Base-by-base conservation (phyloP, 2,329 filamentous ascomycete species). In the Ilyonectria mors-panacis region DNA sequence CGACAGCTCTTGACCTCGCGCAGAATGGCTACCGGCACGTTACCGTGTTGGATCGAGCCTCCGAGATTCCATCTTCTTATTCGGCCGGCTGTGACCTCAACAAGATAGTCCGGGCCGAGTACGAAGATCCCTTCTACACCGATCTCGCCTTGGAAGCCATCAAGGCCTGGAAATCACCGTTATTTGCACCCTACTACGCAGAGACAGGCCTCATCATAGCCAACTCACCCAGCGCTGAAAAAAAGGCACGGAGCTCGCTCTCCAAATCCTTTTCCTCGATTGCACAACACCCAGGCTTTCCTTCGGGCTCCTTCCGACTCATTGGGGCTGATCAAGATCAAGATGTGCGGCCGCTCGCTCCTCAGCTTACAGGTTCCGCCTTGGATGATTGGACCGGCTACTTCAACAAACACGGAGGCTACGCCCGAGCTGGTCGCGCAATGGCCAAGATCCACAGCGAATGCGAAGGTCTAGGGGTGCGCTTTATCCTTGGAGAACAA, bases 31-130 rank as follows among this genome's bases (percentile, higher is more conserved):
- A 79, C 70, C 69, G 78, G 70, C 73, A 77, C 53, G 71, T 84
- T 76, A 79, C 79, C 17, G 69, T 82, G 56, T 67, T 83, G 69
- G 75, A 82, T n/a, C 55, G 47, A 19, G 39, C 37, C 26, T 4
- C 4, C 4, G 39, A 60, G 6, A 33, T 68, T 6, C 63, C 69
- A 2, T 65, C 66, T 0, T 28, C 39, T 2, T 58, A 77, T 71
- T 88, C 88, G 0, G 88, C 87, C 0, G 87, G 83, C 35, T 86
- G 87, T 65, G 87, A 90, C 71, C 73, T 90, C 55, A 90, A 89
- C 75, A 90, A 90, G 78, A 89, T 90, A 63, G 81, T 90, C 53
- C 83, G 88, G 1, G 86, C 84, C 12, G 87, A 89, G 71, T 89
- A 89, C 69, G 86, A 87, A 67, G 86, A 89, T 66, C 79, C 81